Evolutionary conservation across 2,329 filamentous ascomycete genomes (phyloP).

Genomic region (Nigrospora osmanthi): DNA sequence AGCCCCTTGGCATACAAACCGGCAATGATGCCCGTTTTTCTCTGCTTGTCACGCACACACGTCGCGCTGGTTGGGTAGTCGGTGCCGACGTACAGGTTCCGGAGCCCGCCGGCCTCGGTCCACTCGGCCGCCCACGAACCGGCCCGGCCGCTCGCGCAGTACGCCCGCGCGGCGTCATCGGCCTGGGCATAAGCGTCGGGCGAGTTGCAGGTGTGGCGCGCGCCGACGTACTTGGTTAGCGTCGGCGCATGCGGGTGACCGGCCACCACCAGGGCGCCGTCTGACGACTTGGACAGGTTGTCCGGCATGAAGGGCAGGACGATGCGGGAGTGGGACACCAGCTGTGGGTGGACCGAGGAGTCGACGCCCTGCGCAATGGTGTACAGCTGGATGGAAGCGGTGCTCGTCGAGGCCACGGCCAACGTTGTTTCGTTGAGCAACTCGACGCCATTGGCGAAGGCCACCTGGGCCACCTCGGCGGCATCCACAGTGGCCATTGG

Average conservation of each 20-base stretch:
- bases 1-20: conserved; percentile 26
- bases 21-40: conserved; percentile 21
- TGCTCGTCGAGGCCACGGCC: conserved; percentile 27
- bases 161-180: conserved; percentile 8
- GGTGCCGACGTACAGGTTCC: conserved; percentile 20
- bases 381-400: conserved; percentile 21
- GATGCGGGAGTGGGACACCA: conserved; percentile 9
- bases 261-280: conserved; percentile 26
- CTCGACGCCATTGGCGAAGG: conserved; percentile 34
- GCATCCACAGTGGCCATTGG: conserved; percentile 9
- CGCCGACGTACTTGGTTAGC: conserved; percentile 20
- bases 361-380: conserved; percentile 4
- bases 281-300: conserved; percentile 25
- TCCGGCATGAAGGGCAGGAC: conserved; percentile 29
- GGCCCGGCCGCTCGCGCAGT: conserved; percentile 6
- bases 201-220: conserved; percentile 26
- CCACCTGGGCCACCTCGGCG: conserved; percentile 19
- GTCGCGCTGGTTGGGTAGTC: conserved; percentile 24
- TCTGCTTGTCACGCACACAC: conserved; percentile 13
- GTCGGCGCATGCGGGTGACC: conserved; percentile 29
- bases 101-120: conserved; percentile 18
- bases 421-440: conserved; percentile 28
- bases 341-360: conserved; percentile 1
- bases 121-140: conserved; percentile 22
- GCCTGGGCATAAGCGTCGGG: conserved; percentile 15